These are phyloP conservation scores for Closterium sp. DNA, from an alignment of 139 green algal species.

Conservation along the genomic window DNA sequence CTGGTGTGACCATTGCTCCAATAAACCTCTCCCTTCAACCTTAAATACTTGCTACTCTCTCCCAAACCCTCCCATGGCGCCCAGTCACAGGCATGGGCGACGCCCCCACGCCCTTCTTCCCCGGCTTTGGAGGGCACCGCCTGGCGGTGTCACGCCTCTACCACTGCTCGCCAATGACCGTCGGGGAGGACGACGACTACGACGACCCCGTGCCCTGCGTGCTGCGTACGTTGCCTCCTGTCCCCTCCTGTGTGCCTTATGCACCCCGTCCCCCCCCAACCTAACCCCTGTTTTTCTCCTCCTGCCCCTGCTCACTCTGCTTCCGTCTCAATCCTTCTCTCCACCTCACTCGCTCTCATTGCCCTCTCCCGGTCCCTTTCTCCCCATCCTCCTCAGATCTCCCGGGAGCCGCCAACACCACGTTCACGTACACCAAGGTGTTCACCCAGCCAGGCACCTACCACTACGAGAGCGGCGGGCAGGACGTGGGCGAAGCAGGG, in stretches of 20 bases:
- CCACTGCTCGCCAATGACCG: not conserved
- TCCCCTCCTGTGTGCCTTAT: not conserved
- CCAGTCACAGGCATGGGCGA: not conserved
- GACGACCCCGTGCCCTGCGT: conserved; percentile 24
- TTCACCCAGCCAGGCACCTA: conserved; percentile 5
- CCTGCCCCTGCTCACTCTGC: not conserved
- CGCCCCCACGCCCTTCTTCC: not conserved
- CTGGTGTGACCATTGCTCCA: too few relatives aligned
- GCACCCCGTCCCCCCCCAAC: not conserved
- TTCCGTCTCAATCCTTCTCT: too few relatives aligned
- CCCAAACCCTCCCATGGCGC: too few relatives aligned
- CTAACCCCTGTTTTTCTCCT: not conserved
- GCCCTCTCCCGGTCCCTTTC: not conserved
- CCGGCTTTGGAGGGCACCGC: conserved; percentile 4
- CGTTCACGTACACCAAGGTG: conserved; percentile 25
- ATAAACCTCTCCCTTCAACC: not conserved
- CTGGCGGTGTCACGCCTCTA: conserved; percentile 13
- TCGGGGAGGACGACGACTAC: not conserved
- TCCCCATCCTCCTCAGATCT: not conserved
- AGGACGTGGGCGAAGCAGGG: not conserved
- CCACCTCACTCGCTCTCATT: too few relatives aligned
- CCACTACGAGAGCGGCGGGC: conserved; percentile 2
- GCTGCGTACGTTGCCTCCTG: not conserved
- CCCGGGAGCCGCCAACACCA: not conserved
- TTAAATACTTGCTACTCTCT: not conserved